Evolutionary conservation across 2,329 filamentous ascomycete species (phyloP).

Genomic region (Penicillium sp.): DNA sequence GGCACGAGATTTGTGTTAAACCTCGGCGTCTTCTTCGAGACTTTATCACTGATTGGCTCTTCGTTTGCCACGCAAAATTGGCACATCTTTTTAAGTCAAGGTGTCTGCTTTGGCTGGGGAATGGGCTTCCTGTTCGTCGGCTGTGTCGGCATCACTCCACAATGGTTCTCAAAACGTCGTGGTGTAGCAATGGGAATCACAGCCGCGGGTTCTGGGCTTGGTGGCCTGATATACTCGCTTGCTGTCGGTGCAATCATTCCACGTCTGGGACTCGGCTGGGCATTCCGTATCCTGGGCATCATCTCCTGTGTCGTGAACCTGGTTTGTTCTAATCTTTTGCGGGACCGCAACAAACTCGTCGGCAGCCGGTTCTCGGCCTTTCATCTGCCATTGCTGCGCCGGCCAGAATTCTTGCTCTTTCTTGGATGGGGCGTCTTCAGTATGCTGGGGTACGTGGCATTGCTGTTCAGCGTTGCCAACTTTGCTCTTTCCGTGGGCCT

Average conservation of each 20-base stretch:
- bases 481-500: constrained; percentile 58
- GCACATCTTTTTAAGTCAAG: constrained; percentile 57
- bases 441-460: constrained; percentile 60
- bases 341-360: constrained; percentile 54
- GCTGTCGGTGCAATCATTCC: constrained; percentile 54
- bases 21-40: constrained; percentile 52
- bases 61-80: constrained; percentile 53
- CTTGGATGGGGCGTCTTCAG: constrained; percentile 55
- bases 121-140: constrained; percentile 59
- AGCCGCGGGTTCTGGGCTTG: constrained; percentile 54
- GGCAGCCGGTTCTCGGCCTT: constrained; percentile 50
- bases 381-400: constrained; percentile 49
- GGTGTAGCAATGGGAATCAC: constrained; percentile 57
- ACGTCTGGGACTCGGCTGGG: constrained; percentile 52
- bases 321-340: constrained; percentile 49
- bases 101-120: constrained; percentile 56
- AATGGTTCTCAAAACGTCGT: constrained; percentile 56
- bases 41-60: constrained; percentile 50
- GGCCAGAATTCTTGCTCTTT: constrained; percentile 53
- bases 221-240: constrained; percentile 55
- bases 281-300: constrained; percentile 56
- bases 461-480: constrained; percentile 59
- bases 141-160: constrained; percentile 51
- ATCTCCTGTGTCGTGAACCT: constrained; percentile 50
- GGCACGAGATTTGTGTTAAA: constrained; percentile 52